Evolutionary conservation across 1,139 yeast species (phyloP).

Genomic region (Nakaseomyces glabratus): DNA sequence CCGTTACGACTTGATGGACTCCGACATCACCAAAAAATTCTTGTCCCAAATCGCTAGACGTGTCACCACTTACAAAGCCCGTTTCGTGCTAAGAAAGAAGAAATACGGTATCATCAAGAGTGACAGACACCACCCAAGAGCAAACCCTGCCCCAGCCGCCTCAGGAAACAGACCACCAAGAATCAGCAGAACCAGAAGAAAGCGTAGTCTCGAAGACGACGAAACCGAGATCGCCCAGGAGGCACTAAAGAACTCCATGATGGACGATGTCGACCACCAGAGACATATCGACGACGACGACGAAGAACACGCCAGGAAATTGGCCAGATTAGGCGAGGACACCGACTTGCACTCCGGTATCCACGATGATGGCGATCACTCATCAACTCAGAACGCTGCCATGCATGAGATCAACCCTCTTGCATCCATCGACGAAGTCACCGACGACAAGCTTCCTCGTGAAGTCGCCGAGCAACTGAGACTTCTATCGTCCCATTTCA

Average conservation of each 20-base stretch:
- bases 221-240: slow-evolving; percentile 25
- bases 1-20: slow-evolving; percentile 26
- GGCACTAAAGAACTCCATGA: slow-evolving; percentile 16
- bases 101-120: slow-evolving; percentile 19
- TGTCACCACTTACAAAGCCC: slow-evolving; percentile 31
- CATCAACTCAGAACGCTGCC: slow-evolving; percentile 11
- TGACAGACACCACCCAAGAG: slow-evolving; percentile 1
- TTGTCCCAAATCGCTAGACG: slow-evolving; percentile 30
- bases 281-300: slow-evolving; percentile 9
- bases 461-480: slow-evolving; percentile 32
- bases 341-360: background rate
- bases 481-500: slow-evolving; percentile 29
- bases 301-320: slow-evolving; percentile 10
- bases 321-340: slow-evolving; percentile 8
- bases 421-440: slow-evolving; percentile 23
- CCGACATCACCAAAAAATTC: slow-evolving; percentile 27
- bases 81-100: slow-evolving; percentile 30
- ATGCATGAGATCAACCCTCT: slow-evolving; percentile 17
- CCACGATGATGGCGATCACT: slow-evolving; percentile 8
- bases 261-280: slow-evolving; percentile 8
- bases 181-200: slow-evolving; percentile 5
- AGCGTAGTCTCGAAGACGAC: slow-evolving; percentile 7
- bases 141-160: background rate
- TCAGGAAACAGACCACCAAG: slow-evolving; percentile 4
- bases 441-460: slow-evolving; percentile 29